Evolutionary conservation across 2,329 filamentous ascomycete species (phyloP), one percentile per base, ranked within the genome.

Genomic region (Fusarium sambucinum): DNA sequence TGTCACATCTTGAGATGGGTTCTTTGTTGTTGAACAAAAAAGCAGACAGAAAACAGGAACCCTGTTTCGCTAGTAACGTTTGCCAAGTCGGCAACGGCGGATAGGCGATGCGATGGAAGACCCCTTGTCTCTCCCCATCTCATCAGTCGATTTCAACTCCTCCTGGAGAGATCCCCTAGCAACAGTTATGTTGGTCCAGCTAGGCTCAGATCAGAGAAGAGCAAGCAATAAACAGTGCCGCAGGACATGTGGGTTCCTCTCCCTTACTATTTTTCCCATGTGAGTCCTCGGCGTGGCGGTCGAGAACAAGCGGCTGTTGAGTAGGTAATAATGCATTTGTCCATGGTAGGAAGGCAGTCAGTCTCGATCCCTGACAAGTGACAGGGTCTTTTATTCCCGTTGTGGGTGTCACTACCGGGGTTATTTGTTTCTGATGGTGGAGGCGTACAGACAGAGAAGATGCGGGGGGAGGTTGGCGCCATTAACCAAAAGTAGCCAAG

Each of bases 201-300:
- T 37, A 35, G 9, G 37, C 19, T 40, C 19, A 29, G 41, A 44
- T 27, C 21, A 29, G 41, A 19, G 6, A n/a, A 10, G n/a, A n/a
- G 8, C 4, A 53, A 40, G n/a, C 42, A 10, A 17, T 21, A 38
- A 35, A 46, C 58, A 35, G 42, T 63, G n/a, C 60, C 38, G 35
- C 33, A 50, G 33, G 33, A 25, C 47, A 38, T 50, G 32, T 50
- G 50, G 32, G 16, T 46, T 40, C 5, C 21, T 21, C 48, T 44
- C 17, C 23, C 17, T n/a, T 27, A 12, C 16, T 45, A 6, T 16
- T 30, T 45, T 30, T 66, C 32, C 54, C 66, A 69, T 64, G 67
- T 68, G 67, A 70, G 67, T 55, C 67, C 67, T 70, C 67, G 67
- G 71, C 71, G 61, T 73, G 71, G 71, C 71, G 71, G 47, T 48